phyloP scores from a whole-genome alignment of 306 rosid genomes.

The Cercis canadensis region DNA sequence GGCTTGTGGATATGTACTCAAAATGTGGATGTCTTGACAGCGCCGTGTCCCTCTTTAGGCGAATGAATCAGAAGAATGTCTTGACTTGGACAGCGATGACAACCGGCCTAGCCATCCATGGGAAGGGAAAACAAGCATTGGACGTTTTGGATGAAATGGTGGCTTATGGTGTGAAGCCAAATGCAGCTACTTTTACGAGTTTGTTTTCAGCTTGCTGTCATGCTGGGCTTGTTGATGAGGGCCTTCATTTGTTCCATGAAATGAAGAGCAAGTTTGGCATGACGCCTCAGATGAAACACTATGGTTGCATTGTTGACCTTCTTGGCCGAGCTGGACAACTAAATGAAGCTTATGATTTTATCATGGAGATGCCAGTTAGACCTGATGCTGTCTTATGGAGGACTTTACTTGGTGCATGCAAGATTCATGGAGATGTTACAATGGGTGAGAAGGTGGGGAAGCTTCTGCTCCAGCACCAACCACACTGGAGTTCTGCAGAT shows the following conservation, averaged over 20 bases:
- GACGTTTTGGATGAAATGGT: constrained; percentile 64
- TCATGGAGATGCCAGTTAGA: constrained; percentile 53
- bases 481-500: constrained; percentile 27
- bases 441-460: constrained; percentile 88
- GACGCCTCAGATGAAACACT: constrained; percentile 62
- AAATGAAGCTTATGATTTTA: constrained; percentile 65
- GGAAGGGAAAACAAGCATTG: constrained; percentile 67
- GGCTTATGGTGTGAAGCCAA: constrained; percentile 61
- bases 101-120: constrained; percentile 80
- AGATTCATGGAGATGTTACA: constrained; percentile 60
- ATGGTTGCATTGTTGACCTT: constrained; percentile 74
- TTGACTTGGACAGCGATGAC: constrained; percentile 86
- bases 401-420: constrained; percentile 73
- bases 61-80: constrained; percentile 61
- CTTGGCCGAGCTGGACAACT: constrained; percentile 73
- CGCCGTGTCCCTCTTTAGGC: constrained; percentile 58
- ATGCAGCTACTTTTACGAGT: constrained; percentile 51
- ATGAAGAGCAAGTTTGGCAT: constrained; percentile 59
- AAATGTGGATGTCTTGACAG: constrained; percentile 73
- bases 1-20: constrained; percentile 84
- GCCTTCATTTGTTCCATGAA: constrained; percentile 51
- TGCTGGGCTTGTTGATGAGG: constrained; percentile 64
- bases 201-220: constrained; percentile 76
- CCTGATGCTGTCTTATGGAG: constrained; percentile 77
- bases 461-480: constrained; percentile 55